Evolutionary conservation across 805 yeast species (phyloP).

Genomic region (Kluyveromyces wickerhamii): DNA sequence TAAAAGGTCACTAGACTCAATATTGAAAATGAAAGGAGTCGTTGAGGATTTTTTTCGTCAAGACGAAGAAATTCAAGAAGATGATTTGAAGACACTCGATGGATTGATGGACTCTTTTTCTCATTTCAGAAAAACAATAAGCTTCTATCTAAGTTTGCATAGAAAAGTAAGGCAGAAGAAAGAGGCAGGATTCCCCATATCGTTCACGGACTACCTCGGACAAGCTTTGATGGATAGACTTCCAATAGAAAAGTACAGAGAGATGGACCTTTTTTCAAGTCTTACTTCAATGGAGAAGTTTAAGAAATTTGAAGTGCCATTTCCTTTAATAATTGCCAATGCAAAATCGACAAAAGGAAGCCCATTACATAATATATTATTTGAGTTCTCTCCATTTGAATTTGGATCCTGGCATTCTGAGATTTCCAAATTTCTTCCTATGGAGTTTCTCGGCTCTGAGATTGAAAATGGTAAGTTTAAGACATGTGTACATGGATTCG

Average conservation of each 20-base stretch:
- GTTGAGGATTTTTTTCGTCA: constrained; percentile 10
- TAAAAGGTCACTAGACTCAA: constrained; percentile 13
- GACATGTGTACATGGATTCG: constrained; percentile 44
- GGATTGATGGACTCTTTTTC: constrained; percentile 20
- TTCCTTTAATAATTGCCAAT: constrained; percentile 42
- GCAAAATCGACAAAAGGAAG: constrained; percentile 34
- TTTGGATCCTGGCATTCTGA: constrained; percentile 60
- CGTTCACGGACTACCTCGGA: constrained; percentile 66
- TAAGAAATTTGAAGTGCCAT: constrained; percentile 35
- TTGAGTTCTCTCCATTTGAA: constrained; percentile 58
- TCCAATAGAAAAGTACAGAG: constrained; percentile 3
- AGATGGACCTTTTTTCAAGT: constrained; percentile 29
- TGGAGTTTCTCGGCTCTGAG: constrained; percentile 45
- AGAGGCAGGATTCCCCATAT: constrained; percentile 43
- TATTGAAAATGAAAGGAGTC: constrained; percentile 11
- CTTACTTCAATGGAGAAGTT: constrained; percentile 34
- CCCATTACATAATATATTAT: constrained; percentile 30
- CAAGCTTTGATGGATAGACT: constrained; percentile 43
- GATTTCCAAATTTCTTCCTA: constrained; percentile 40
- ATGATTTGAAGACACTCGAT: constrained; percentile 5
- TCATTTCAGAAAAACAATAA: constrained; percentile 30
- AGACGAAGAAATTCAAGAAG: constrained; percentile 17
- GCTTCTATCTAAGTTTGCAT: constrained; percentile 47
- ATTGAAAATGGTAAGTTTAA: constrained; percentile 37
- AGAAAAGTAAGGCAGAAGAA: constrained; percentile 46